Base-by-base conservation (phyloP, 2,329 filamentous ascomycete genomes). In the Hypoxylon sp. region DNA sequence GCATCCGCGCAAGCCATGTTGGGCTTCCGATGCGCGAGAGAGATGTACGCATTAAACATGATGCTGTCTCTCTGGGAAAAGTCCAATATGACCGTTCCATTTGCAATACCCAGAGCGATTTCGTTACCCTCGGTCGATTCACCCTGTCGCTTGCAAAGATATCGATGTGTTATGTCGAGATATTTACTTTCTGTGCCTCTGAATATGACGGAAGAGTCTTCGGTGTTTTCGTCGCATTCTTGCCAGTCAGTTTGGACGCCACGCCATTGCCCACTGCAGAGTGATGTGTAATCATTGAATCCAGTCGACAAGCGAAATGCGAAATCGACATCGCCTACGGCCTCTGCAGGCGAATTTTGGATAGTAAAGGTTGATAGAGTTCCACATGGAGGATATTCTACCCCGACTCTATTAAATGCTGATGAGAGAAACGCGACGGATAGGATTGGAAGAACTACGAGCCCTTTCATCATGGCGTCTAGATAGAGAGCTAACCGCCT, bases 181-280 rank as follows among this genome's bases (percentile, higher is more conserved):
- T 58, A 54, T 1, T 47, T 47, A 21, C 48, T 54, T 15, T 47
- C 3, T 6, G 54, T 54, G 15, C 54, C 39, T 11, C 54, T 53
- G 19, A 64, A 58, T 54, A 64, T 47, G 13, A 47, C 39, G 19
- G 17, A 44, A 13, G 54, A 58, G 17, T 64, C 39, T 24, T 51
- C 46, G 21, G n/a, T 29, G 13, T 44, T 17, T 32, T 64, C 47
- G 15, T 53, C 54, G 29, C 61, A 64, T 39, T 47, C 37, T 6
- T 47, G 47, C 53, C 61, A 64, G 7, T 56, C 56, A 32, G 47
- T 52, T 27, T 32, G 17, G 13, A 47, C 31, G 6, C 13, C 31
- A 11, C 32, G 47, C 60, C 60, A 62, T 51, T 56, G 15, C 13
- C 51, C 60, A 19, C 51, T 35, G 24, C 60, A 62, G 21, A 63